phyloP scores from a whole-genome alignment of 75 land plant genomes.

The Picea glauca region DNA sequence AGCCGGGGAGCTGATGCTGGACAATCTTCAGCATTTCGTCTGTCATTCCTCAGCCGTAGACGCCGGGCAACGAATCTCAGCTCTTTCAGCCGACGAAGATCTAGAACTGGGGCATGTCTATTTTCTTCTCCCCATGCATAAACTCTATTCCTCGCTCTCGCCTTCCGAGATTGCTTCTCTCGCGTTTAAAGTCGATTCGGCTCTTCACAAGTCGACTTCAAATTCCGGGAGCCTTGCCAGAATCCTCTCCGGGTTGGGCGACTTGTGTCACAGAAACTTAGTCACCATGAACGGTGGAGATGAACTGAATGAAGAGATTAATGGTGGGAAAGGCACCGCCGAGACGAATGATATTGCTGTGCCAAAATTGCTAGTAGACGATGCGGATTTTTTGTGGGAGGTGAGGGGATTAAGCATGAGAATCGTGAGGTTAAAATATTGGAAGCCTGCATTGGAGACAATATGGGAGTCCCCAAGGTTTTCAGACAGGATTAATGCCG shows the following conservation, averaged over 20 bases:
- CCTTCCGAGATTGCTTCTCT: background rate
- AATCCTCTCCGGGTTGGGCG: background rate
- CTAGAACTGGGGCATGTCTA: conserved; percentile 6
- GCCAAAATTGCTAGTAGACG: too few relatives aligned
- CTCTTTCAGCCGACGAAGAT: background rate
- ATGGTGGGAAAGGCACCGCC: too few relatives aligned
- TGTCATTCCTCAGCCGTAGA: too few relatives aligned
- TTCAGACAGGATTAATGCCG: too few relatives aligned
- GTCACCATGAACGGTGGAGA: too few relatives aligned
- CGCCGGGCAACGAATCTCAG: background rate
- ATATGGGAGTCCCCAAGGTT: conserved; percentile 1
- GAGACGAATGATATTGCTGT: too few relatives aligned
- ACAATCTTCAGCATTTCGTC: too few relatives aligned
- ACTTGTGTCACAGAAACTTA: background rate
- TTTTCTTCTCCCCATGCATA: conserved; percentile 9
- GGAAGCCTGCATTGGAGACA: conserved; percentile 23
- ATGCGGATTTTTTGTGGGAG: too few relatives aligned
- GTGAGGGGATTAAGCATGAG: too few relatives aligned
- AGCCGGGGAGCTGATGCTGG: too few relatives aligned
- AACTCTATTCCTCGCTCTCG: background rate
- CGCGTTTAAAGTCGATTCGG: background rate
- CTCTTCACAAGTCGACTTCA: background rate
- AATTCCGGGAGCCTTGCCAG: background rate
- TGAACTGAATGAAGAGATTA: too few relatives aligned
- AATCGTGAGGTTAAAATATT: background rate